phyloP scores from a whole-genome alignment of 768 basidiomycete genomes.

The Lepiota brunneoincarnata region DNA sequence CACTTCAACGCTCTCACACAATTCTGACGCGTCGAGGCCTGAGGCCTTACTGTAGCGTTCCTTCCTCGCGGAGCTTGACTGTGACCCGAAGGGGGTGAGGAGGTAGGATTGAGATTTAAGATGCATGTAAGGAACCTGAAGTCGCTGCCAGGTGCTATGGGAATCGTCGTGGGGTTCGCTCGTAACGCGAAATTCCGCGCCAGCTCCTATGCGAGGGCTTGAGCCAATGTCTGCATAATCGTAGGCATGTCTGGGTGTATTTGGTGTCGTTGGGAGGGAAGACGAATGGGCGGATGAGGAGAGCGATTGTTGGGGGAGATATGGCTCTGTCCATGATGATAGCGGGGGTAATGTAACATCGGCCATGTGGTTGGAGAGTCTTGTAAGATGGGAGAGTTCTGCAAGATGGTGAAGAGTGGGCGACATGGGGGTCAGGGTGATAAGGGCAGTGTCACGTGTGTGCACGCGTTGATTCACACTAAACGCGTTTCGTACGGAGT shows the following conservation, averaged over 20 bases:
- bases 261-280: slow-evolving; percentile 38
- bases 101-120: slow-evolving; percentile 15
- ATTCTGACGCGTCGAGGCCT: slow-evolving; percentile 32
- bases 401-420: slow-evolving; percentile 24
- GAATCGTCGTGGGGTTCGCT: slow-evolving; percentile 26
- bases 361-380: slow-evolving; percentile 19
- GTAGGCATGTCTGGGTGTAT: slow-evolving; percentile 22
- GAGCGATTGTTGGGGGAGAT: slow-evolving; percentile 19
- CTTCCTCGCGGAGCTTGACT: slow-evolving; percentile 24
- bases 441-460: slow-evolving; percentile 44
- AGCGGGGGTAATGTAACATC: slow-evolving; percentile 17
- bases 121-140: slow-evolving; percentile 16
- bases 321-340: slow-evolving; percentile 17
- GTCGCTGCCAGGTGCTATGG: slow-evolving; percentile 21
- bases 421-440: slow-evolving; percentile 45
- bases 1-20: slow-evolving; percentile 24
- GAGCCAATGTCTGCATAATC: slow-evolving; percentile 31
- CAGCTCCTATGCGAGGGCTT: slow-evolving; percentile 30
- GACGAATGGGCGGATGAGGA: slow-evolving; percentile 37
- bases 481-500: slow-evolving; percentile 44
- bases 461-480: slow-evolving; percentile 28
- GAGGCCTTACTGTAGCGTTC: slow-evolving; percentile 27
- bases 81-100: slow-evolving; percentile 25
- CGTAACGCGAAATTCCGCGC: slow-evolving; percentile 18
- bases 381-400: slow-evolving; percentile 18